Base-by-base conservation (phyloP, 768 basidiomycete genomes). In the Tulasnella sp. region DNA sequence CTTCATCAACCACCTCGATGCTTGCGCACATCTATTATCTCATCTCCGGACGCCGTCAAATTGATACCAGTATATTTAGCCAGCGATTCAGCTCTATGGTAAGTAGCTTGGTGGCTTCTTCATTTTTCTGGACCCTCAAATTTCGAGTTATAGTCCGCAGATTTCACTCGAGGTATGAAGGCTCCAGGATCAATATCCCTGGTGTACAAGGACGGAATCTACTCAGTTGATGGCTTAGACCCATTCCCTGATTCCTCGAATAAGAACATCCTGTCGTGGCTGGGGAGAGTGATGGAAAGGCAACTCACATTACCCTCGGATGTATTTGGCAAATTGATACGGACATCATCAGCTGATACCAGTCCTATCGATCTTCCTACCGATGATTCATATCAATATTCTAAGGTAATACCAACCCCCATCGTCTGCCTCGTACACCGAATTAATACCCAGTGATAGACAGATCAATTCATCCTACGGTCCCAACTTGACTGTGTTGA, bases 401-500 rank as follows among this genome's bases (percentile, higher is more conserved):
- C 87, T 1, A 81, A 80, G 71, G 92, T 87, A 35, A 28, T 70
- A 61, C 28, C 8, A 5, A 35, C 1, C 31, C 13, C 12, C 37
- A 12, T 48, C 27, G 35, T 25, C 15, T 39, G 44, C 20, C 15
- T 5, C 16, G 42, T 19, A 28, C 41, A 27, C 53, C 28, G 4
- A 31, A 15, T 22, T 37, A 4, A 13, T 39, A 27, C 1, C 20
- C 25, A 4, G 19, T 16, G 13, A 16, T 51, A 72, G 74, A 67
- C 66, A 5, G 57, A 64, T 4, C 62, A 62, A 12, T 80, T 95
- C 56, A 69, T 96, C 22, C 90, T 96, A 83, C 84, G 93, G 12
- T 93, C 92, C 0, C 93, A 99, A 63, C 73, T 99, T 5, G 93
- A 99, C 61, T 89, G 91, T 58, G 67, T 78, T 1, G 86, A 96